Evolutionary conservation across 805 yeast genomes (phyloP), one percentile per base, ranked within the genome.

Genomic region (Metschnikowia sp.): DNA sequence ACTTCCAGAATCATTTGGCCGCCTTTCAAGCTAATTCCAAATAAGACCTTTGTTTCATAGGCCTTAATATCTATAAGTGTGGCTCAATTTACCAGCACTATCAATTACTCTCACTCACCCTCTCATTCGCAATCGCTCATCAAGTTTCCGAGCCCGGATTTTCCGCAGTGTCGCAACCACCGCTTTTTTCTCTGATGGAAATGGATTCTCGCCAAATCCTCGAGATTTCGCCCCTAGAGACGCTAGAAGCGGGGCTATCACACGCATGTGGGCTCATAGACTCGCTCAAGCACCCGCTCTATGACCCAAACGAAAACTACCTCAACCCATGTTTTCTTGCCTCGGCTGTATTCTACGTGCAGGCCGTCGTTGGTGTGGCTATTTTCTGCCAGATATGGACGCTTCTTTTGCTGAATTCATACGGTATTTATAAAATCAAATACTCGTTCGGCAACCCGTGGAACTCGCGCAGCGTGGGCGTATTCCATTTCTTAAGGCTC

Each of bases 301-400:
- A 54, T 36, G 47, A 58, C 47, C 58, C 63, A 6, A 15, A 40
- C 32, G 51, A 52, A 13, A 65, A 66, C 49, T 52, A 60, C 36
- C 35, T 66, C 8, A 63, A 66, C 48, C 71, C 71, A 3, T 62
- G 67, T 44, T 66, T 68, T 45, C 40, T 66, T 32, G 41, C 57
- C 13, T 45, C 53, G 12, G 45, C 53, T 11, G 44, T 49, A 15
- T 30, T 49, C 22, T 32, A 42, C 3, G 41, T 51, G 35, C 54
- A 46, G 42, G 49, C 31, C 18, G 36, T 50, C n/a, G n/a, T 52
- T 19, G 63, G 56, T 8, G 42, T 37, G 3, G 47, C 50, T 12
- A 59, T 47, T 2, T n/a, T 56, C 7, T 28, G 18, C n/a, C 65
- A 62, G 37, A 46, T 54, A 13, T 18, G 44, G n/a, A 42, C 36